Evolutionary conservation across 306 rosid genomes (phyloP), one percentile per base, ranked within the genome.

Genomic region (Prunus salicina): DNA sequence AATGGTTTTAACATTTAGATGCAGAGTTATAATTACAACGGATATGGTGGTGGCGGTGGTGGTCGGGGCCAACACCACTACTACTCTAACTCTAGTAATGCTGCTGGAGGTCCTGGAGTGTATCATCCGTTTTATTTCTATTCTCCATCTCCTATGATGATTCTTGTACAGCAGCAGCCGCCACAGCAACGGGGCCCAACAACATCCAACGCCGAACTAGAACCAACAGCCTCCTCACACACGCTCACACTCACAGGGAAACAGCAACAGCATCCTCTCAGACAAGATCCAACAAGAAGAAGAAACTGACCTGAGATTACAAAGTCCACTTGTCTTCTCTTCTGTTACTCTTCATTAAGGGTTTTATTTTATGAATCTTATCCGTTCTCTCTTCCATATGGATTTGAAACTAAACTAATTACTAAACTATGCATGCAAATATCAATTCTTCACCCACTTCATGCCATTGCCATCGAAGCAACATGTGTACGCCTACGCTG

Each of bases 1-100:
- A 14, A 72, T 18, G 27, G 3, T 2, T 55, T 55, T 18, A 55
- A 55, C 13, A 51, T 62, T 28, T 8, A 25, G 56, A 7, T 12
- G 73, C 86, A 91, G 90, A 85, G 75, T 76, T 82, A 11, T 58
- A 58, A 87, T 78, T 76, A 84, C 71, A 78, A 79, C 75, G 82
- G 45, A 41, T 85, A 85, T 82, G 86, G 89, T 69, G 89, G 87
- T 5, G 38, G 38, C 1, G 34, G 34, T 0, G 38, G 38, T 5
- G 38, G 38, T n/a, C 9, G 61, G 61, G 61, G 25, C 47, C 89
- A 86, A 20, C 82, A 73, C 12, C 24, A 53, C 18, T 20, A n/a
- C 25, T 55, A n/a, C 61, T n/a, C 20, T 55, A 8, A 20, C 10
- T 22, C 69, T 47, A 32, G 7, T 32, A 32, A 32, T 32, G 38